Evolutionary conservation across 345 rosid genomes (phyloP), one percentile per base, ranked within the genome.

Genomic region (Rhodamnia rubescens): DNA sequence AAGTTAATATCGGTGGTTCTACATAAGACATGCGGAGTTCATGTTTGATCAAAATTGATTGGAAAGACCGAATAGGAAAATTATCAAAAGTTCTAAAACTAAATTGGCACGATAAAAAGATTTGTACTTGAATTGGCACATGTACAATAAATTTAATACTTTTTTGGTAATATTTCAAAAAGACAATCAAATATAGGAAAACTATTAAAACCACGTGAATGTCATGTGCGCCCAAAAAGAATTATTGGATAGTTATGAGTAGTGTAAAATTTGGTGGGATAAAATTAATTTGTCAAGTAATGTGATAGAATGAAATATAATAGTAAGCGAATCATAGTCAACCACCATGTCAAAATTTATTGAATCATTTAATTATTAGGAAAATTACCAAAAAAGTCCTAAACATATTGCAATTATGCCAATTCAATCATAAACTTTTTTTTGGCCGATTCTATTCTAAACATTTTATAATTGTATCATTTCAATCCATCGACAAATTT

Each of bases 81-180:
- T 56, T 10, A 0, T 56, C 26, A 56, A 56, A 56, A 56, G 47
- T 10, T 2, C 10, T 56, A 56, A 8, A 1, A 24, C 14, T 56
- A 1, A 56, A 0, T 24, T 56, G 6, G 7, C 8, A 44, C 8
- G 7, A 44, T 56, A 13, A 56, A 56, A 56, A 56, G 0, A 13
- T 56, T 0, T 4, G 6, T 24, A 56, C 13, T 24, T 24, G 1
- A 24, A 56, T 24, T 10, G 2, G 0, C 27, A 21, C 10, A 9
- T 55, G 58, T 26, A 22, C 0, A 4, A 55, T 24, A 56, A 1
- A 1, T 57, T 57, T 26, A 2, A 11, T 26, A 57, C 14, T 9
- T 9, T 26, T 56, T 56, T 24, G 14, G 58, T 57, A 57, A 57
- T 57, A 24, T 57, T 57, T 24, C 0, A 0, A 0, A 26, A 24